Percentiles rank a stretch among this genome's conserved stretches.
phyloP scores from a whole-genome alignment of 371 early-diverging fungal species.

The Mucor piriformis region DNA sequence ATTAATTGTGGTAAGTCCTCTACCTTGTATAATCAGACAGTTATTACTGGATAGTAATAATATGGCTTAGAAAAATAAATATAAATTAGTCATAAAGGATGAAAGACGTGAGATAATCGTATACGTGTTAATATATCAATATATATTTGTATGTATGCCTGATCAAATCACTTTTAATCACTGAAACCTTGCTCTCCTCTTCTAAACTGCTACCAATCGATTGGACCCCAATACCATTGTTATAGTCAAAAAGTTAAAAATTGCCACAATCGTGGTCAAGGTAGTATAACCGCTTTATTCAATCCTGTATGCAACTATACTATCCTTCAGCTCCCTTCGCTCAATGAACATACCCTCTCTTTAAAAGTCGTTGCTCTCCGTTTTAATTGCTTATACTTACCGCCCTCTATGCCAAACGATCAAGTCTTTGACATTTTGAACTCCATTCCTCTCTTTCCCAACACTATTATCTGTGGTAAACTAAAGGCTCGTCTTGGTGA shows the following conservation, averaged over 20 bases:
- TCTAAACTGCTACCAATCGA: not conserved
- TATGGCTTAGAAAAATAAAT: too few species aligned
- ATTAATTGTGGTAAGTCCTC: too few species aligned
- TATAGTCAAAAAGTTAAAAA: not conserved
- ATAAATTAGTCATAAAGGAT: too few species aligned
- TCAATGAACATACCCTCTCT: constrained; percentile 3
- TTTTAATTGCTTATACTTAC: constrained; percentile 7
- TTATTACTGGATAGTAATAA: too few species aligned
- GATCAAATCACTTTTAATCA: too few species aligned
- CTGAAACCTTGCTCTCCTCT: constrained; percentile 1
- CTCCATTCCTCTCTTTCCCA: not conserved
- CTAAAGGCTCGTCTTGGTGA: constrained; percentile 12
- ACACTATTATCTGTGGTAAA: constrained; percentile 23
- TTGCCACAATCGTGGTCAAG: not conserved
- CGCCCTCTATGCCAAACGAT: not conserved
- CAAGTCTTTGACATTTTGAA: not conserved
- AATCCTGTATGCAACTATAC: constrained; percentile 9
- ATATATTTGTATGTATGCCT: too few species aligned
- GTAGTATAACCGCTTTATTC: constrained; percentile 11
- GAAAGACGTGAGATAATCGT: too few species aligned
- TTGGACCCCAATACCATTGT: constrained; percentile 13
- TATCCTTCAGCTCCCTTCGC: constrained; percentile 1
- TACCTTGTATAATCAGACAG: too few species aligned
- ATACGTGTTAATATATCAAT: too few species aligned
- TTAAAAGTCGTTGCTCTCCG: not conserved